A percentile compares a stretch with the other conserved stretches of the same genome.
Conservation (phyloP, 148 eudicot genomes). For the Fallopia convolvulus region DNA sequence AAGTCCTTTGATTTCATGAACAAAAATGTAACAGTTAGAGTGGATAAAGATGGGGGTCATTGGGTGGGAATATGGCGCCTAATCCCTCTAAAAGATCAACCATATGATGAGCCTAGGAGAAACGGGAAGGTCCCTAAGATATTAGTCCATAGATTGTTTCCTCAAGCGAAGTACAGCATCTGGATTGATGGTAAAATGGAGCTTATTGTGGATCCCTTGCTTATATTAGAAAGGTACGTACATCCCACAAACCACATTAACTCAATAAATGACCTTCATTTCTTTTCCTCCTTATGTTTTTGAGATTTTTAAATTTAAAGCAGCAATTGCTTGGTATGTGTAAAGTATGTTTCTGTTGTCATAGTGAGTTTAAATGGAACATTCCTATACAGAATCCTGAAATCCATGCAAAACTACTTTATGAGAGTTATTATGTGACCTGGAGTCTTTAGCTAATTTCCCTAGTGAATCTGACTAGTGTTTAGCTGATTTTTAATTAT, state of each 20-base stretch:
- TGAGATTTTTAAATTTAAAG: neutral
- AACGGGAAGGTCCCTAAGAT: slow-evolving; percentile 96
- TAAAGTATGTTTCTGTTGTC: neutral
- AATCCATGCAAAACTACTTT: neutral
- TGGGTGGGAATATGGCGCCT: slow-evolving; percentile 99
- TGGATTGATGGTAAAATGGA: slow-evolving; percentile 99
- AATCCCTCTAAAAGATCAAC: slow-evolving; percentile 69
- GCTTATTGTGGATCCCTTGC: slow-evolving; percentile 91
- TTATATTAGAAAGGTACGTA: slow-evolving; percentile 78
- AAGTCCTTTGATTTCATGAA: slow-evolving; percentile 68
- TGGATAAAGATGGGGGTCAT: slow-evolving; percentile 65
- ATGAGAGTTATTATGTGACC: neutral
- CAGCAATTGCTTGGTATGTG: neutral
- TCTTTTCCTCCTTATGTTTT: neutral
- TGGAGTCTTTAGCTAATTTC: neutral
- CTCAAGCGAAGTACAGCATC: slow-evolving; percentile 83
- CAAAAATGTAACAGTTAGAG: slow-evolving; percentile 62
- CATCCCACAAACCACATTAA: neutral
- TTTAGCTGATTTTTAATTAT: slow-evolving; percentile 8
- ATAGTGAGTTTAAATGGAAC: neutral
- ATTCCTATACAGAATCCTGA: neutral
- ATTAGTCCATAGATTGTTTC: slow-evolving; percentile 82
- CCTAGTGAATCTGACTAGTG: neutral
- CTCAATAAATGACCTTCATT: neutral
- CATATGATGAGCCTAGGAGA: slow-evolving; percentile 94